These are phyloP conservation scores for Penicillium turbatum DNA, from an alignment of 495 filamentous ascomycete species.

Conservation along the genomic window DNA sequence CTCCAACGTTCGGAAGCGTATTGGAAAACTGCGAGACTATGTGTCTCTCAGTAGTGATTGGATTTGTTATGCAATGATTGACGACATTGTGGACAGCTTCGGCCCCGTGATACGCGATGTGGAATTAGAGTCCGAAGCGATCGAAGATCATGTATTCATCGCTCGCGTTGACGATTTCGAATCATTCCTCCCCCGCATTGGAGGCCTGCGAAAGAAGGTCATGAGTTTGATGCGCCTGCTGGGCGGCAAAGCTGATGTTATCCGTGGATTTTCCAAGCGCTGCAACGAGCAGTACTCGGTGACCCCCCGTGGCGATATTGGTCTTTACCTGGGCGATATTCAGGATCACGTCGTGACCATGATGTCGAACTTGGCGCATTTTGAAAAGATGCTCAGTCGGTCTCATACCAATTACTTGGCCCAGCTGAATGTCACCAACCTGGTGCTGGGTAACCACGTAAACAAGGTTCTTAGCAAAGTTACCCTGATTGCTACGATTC, in stretches of 20 bases:
- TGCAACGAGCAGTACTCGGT: constrained; percentile 96
- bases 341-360: constrained; percentile 99
- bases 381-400: constrained; percentile 94
- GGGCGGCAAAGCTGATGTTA: constrained; percentile 95
- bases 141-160: constrained; percentile 92
- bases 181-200: constrained; percentile 79
- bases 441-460: constrained; percentile 72
- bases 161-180: constrained; percentile 85
- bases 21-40: constrained; percentile 89
- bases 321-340: constrained; percentile 91
- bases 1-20: constrained; percentile 82
- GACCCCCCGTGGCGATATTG: constrained; percentile 91
- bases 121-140: constrained; percentile 82
- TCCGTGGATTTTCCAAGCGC: constrained; percentile 93
- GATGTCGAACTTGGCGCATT: constrained; percentile 93
- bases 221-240: constrained; percentile 90
- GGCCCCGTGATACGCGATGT: constrained; percentile 81
- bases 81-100: constrained; percentile 96
- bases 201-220: constrained; percentile 85
- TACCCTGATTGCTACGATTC: constrained; percentile 89
- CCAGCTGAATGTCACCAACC: constrained; percentile 85
- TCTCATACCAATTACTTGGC: constrained; percentile 96
- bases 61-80: constrained; percentile 98
- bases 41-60: constrained; percentile 90
- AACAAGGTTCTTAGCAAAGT: constrained; percentile 89